Evolutionary conservation across 2,329 filamentous ascomycete species (phyloP).

Genomic region (Arthrocladium fulminans): DNA sequence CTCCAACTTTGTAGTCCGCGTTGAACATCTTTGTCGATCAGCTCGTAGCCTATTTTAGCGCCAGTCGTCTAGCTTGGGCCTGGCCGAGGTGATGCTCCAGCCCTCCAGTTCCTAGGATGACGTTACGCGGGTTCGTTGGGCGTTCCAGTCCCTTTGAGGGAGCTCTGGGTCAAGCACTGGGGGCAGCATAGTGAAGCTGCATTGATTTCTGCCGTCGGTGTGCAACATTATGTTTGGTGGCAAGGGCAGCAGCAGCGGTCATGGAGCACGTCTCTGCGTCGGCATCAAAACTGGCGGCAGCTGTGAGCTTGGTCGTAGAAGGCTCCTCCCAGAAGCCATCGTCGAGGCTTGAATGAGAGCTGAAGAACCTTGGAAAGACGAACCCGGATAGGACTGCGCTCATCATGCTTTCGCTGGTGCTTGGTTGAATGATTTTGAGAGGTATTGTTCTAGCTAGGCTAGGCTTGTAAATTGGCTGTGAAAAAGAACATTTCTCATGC

Average conservation of each 20-base stretch:
- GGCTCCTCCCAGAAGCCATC: conserved; percentile 20
- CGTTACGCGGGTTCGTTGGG: background rate
- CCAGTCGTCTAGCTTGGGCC: too few species aligned
- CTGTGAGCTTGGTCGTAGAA: conserved; percentile 16
- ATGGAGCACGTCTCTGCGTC: background rate
- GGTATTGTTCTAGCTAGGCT: background rate
- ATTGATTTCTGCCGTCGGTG: conserved; percentile 9
- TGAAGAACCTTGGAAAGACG: background rate
- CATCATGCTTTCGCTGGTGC: background rate
- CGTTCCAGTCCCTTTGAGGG: background rate
- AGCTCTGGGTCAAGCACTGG: conserved; percentile 12
- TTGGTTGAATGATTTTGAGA: background rate
- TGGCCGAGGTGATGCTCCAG: too few species aligned
- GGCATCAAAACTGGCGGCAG: conserved; percentile 11
- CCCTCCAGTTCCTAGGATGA: too few species aligned
- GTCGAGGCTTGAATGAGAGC: conserved; percentile 5
- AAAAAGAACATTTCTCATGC: background rate
- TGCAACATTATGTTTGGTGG: conserved; percentile 12
- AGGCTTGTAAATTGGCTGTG: background rate
- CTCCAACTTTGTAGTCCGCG: too few species aligned
- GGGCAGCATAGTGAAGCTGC: conserved; percentile 17
- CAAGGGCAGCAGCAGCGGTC: conserved; percentile 3
- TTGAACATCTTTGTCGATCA: too few species aligned
- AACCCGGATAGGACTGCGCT: background rate
- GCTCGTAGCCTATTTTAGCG: too few species aligned